phyloP scores from a whole-genome alignment of 768 basidiomycete species.

The Phylloporus scabripes region DNA sequence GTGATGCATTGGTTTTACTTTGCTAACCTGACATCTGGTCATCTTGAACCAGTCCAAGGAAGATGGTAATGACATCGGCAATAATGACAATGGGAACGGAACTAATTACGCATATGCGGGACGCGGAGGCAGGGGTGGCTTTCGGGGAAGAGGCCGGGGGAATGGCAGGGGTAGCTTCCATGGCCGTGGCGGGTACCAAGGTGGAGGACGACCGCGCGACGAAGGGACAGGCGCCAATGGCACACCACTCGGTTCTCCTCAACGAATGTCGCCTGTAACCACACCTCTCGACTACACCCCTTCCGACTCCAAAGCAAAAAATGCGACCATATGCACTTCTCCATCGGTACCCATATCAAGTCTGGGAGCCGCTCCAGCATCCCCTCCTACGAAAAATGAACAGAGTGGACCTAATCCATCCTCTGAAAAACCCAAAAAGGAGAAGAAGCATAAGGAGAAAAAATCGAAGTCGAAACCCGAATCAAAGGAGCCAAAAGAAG shows the following conservation, averaged over 20 bases:
- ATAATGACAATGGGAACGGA: conserved; percentile 12
- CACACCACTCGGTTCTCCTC: conserved; percentile 64
- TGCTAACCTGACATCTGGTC: neutral
- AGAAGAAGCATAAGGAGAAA: conserved; percentile 18
- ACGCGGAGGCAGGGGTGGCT: conserved; percentile 6
- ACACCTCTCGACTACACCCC: conserved; percentile 14
- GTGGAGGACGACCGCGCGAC: conserved; percentile 17
- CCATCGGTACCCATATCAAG: neutral
- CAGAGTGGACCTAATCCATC: neutral
- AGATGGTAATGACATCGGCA: neutral
- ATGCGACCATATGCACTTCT: neutral
- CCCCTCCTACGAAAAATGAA: conserved; percentile 1
- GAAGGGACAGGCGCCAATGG: conserved; percentile 59
- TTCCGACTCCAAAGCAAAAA: neutral
- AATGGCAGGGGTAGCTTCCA: conserved; percentile 30
- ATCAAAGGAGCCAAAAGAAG: conserved; percentile 3
- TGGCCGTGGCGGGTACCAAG: conserved; percentile 25
- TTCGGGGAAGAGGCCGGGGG: conserved; percentile 29
- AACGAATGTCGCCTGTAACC: conserved; percentile 43
- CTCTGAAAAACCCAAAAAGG: conserved; percentile 12
- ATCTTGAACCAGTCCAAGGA: neutral
- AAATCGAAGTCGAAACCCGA: conserved; percentile 11
- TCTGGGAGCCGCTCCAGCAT: neutral
- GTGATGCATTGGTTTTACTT: neutral
- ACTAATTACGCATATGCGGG: conserved; percentile 15